These are phyloP conservation scores for Tricholoma terreum DNA, from an alignment of 768 basidiomycete genomes.

Conservation along the genomic window DNA sequence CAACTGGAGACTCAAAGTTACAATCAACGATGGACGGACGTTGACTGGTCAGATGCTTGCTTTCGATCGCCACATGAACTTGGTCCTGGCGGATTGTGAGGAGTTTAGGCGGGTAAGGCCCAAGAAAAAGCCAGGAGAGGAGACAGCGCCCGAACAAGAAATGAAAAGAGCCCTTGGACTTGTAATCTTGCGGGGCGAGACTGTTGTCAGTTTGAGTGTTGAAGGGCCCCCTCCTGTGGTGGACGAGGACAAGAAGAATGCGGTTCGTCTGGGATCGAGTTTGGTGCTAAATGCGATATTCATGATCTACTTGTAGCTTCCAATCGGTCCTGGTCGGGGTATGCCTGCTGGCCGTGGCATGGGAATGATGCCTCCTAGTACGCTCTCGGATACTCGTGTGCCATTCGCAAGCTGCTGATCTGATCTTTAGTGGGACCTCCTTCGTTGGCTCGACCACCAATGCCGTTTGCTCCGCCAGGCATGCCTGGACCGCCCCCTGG, in stretches of 20 bases:
- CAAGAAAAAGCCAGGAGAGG: slow-evolving; percentile 88
- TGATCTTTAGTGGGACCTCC: slow-evolving; percentile 52
- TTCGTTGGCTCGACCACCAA: slow-evolving; percentile 64
- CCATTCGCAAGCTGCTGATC: slow-evolving; percentile 14
- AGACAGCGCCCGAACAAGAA: slow-evolving; percentile 79
- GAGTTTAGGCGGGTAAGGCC: slow-evolving; percentile 91
- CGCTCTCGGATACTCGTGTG: slow-evolving; percentile 23
- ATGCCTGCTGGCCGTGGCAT: slow-evolving; percentile 97
- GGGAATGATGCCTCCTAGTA: slow-evolving; percentile 90
- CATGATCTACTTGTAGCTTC: slow-evolving; percentile 48
- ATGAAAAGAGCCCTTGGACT: slow-evolving; percentile 96
- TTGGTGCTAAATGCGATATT: neutral
- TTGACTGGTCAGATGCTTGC: slow-evolving; percentile 99
- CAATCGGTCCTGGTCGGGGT: slow-evolving; percentile 88
- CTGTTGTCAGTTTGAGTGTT: slow-evolving; percentile 90
- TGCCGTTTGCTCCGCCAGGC: slow-evolving; percentile 65
- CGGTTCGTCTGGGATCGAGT: slow-evolving; percentile 43
- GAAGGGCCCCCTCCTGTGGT: slow-evolving; percentile 93
- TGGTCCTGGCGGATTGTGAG: slow-evolving; percentile 97
- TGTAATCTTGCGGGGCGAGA: slow-evolving; percentile 94
- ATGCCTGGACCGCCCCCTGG: slow-evolving; percentile 88
- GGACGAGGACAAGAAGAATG: slow-evolving; percentile 86
- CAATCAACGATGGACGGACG: slow-evolving; percentile 94
- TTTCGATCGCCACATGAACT: slow-evolving; percentile 99
- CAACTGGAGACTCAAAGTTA: slow-evolving; percentile 97